phyloP scores from a whole-genome alignment of 1,284 basidiomycete genomes.

The Salmacisia buchloeana region DNA sequence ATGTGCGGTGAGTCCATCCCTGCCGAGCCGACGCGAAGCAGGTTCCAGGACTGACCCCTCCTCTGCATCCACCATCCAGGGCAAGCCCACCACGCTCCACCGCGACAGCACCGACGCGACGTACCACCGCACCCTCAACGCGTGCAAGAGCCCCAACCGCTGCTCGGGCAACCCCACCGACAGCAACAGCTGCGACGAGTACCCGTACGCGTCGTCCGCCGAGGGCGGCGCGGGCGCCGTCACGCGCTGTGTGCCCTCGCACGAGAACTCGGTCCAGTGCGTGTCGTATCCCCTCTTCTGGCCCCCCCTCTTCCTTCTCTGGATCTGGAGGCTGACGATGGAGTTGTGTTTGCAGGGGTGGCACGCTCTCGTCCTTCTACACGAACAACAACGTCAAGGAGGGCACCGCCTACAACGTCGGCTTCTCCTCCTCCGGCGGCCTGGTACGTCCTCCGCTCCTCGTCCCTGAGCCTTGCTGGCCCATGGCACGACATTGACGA shows the following conservation, averaged over 20 bases:
- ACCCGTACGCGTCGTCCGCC: conserved; percentile 28
- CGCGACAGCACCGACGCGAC: conserved; percentile 27
- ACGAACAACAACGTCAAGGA: conserved; percentile 19
- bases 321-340: no score
- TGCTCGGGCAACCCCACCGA: conserved; percentile 22
- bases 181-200: conserved; percentile 32
- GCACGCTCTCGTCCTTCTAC: conserved; percentile 27
- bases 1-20: conserved; percentile 11
- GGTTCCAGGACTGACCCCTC: no score
- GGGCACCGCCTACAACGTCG: conserved; percentile 31
- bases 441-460: conserved; percentile 11
- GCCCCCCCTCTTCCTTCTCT: not conserved
- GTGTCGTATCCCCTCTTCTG: not conserved
- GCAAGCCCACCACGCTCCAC: conserved; percentile 30
- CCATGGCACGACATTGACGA: not conserved
- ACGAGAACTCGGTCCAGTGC: conserved; percentile 27
- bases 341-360: conserved; percentile 15
- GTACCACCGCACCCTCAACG: conserved; percentile 23
- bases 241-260: conserved; percentile 28
- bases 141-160: conserved; percentile 31
- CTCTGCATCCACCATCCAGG: no score
- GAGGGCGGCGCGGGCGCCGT: conserved; percentile 31
- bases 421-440: conserved; percentile 18
- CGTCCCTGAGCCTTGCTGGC: not conserved
- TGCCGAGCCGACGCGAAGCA: not conserved